Percentiles rank a stretch among this genome's conserved stretches.
Evolutionary conservation across 768 basidiomycete genomes (phyloP).

Genomic region (Filobasidium wieringae): DNA sequence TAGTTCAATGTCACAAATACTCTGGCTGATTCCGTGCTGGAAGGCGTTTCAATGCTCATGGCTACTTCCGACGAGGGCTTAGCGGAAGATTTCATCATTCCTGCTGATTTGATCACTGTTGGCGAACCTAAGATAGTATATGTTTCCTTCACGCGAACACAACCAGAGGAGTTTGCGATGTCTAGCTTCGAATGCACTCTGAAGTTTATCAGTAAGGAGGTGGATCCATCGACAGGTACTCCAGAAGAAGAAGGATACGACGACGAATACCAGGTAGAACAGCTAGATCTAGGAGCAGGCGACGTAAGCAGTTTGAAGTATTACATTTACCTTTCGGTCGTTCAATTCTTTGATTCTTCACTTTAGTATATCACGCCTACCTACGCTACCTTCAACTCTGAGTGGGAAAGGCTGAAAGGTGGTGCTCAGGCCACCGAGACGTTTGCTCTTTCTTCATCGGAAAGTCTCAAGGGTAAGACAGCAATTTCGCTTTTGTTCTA

Average conservation of each 20-base stretch:
- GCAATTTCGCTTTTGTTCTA: background rate
- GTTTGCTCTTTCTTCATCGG: constrained; percentile 80
- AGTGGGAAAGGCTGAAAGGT: constrained; percentile 83
- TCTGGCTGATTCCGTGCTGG: constrained; percentile 84
- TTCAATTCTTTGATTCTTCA: background rate
- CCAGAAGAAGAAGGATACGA: constrained; percentile 99
- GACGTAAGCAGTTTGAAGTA: constrained; percentile 50
- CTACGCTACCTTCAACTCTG: constrained; percentile 78
- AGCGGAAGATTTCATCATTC: constrained; percentile 90
- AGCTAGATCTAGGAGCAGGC: constrained; percentile 81
- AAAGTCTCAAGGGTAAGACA: constrained; percentile 76
- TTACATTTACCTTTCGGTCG: background rate
- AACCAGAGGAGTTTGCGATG: constrained; percentile 61
- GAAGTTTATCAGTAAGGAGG: constrained; percentile 92
- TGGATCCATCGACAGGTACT: constrained; percentile 86
- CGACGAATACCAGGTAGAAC: constrained; percentile 95
- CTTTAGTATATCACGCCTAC: constrained; percentile 74
- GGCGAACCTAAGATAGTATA: constrained; percentile 78
- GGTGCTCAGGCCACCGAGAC: constrained; percentile 78
- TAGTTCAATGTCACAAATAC: constrained; percentile 98
- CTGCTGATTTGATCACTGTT: constrained; percentile 56
- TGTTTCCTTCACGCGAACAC: constrained; percentile 79
- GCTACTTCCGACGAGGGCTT: constrained; percentile 61
- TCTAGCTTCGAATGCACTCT: constrained; percentile 82
- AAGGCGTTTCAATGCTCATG: constrained; percentile 90